These are phyloP conservation scores for Colletotrichum sp. DNA, from an alignment of 2,329 filamentous ascomycete species.

Conservation along the genomic window DNA sequence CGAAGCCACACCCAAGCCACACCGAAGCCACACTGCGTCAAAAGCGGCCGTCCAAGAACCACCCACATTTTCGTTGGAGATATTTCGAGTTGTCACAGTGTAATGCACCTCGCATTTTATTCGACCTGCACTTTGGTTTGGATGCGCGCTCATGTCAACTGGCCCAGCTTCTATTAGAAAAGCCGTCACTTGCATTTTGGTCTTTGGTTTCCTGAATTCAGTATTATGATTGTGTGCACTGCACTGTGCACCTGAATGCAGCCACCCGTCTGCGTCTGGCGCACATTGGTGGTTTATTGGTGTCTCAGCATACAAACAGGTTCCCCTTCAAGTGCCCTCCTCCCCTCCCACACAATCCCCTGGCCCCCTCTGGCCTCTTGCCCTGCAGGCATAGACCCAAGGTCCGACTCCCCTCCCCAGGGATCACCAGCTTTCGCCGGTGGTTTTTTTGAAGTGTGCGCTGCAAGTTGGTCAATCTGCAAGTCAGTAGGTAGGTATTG, in stretches of 20 bases:
- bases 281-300: background rate
- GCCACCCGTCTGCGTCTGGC: background rate
- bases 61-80: too few species aligned
- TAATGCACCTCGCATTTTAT: too few species aligned
- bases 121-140: too few species aligned
- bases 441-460: background rate
- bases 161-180: background rate
- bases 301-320: background rate
- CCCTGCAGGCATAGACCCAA: background rate
- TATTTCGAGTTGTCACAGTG: too few species aligned
- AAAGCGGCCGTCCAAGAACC: too few species aligned
- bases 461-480: background rate
- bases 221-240: background rate
- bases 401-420: background rate
- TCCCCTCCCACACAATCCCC: background rate
- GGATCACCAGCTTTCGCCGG: background rate
- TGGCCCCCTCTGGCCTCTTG: background rate
- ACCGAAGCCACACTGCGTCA: too few species aligned
- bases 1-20: too few species aligned
- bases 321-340: background rate
- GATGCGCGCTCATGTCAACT: too few species aligned
- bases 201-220: background rate
- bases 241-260: background rate
- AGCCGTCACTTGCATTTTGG: background rate
- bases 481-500: background rate